Base-by-base conservation (phyloP, 768 basidiomycete genomes). In the Epithele typhae region DNA sequence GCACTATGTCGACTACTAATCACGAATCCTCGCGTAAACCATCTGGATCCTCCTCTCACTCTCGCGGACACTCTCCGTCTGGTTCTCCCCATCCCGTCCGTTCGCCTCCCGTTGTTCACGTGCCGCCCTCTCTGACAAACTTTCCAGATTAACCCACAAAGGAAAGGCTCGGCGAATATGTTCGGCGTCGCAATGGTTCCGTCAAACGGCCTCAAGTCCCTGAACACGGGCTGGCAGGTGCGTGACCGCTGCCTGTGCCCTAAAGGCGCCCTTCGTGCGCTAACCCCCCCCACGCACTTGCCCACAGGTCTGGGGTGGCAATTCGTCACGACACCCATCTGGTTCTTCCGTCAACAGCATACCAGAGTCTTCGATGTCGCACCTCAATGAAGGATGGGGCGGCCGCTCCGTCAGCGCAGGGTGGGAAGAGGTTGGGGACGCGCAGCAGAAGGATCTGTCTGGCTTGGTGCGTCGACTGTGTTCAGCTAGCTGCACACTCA, bases 141-240 rank as follows among this genome's bases (percentile, higher is more conserved):
- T 15, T 25, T 32, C 6, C 24, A 57, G 51, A 34, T 49, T 15
- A 42, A 58, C 21, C 35, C 44, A 4, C 72, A 78, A 56, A 69
- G 74, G 54, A 80, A 74, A 56, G 60, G 76, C 49, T 65, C 71
- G 33, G 46, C 68, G 24, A 78, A 73, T 53, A 74, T 81, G 68
- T 75, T 82, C 56, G 74, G 70, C 34, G 72, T 77, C 18, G 73
- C 72, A 11, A 72, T 80, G 62, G 64, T 70, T 37, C 65, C 73
- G n/a, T 59, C 71, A 1, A 71, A 62, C 23, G 64, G 71, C 12
- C 67, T 81, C 46, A 81, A 81, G 58, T 62, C 66, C 24, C 69
- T 81, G 34, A 78, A 74, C 61, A 68, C 79, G 40, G 78, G 82
- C 36, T 86, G 84, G 84, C 81, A 84, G 77, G 84, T 78, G 46